Conservation (phyloP, 2,329 filamentous ascomycete species). For the Pestalotiopsis sp. region DNA sequence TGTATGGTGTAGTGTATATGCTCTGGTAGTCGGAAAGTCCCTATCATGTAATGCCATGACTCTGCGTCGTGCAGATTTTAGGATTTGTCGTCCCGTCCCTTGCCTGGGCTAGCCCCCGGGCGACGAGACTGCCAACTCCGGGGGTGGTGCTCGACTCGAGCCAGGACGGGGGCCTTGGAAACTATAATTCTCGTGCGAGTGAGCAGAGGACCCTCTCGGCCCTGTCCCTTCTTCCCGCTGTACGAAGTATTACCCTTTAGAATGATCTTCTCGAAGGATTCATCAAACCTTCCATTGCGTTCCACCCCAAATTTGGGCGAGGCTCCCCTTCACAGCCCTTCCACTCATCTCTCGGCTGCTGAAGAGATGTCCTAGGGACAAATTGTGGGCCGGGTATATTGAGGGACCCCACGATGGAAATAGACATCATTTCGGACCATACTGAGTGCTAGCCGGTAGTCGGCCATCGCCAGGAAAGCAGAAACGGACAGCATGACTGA, state of each 20-base stretch:
- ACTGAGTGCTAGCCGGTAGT: background rate
- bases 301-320: background rate
- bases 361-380: background rate
- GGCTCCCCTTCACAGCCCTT: background rate
- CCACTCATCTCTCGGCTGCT: background rate
- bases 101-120: background rate
- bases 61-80: background rate
- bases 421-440: background rate
- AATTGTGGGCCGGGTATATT: slow-evolving; percentile 3
- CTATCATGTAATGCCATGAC: background rate
- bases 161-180: background rate
- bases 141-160: background rate
- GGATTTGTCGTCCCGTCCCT: slow-evolving; percentile 4
- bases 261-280: background rate
- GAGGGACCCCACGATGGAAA: slow-evolving; percentile 2
- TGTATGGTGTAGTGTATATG: background rate
- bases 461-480: background rate
- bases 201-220: background rate
- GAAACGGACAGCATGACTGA: too few relatives aligned
- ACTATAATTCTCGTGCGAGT: background rate
- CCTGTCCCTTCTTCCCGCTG: background rate
- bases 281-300: background rate
- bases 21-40: background rate
- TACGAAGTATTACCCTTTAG: background rate
- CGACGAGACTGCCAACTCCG: background rate